Evolutionary conservation across 306 rosid genomes (phyloP), one percentile per base, ranked within the genome.

Genomic region (Acacia crassicarpa): DNA sequence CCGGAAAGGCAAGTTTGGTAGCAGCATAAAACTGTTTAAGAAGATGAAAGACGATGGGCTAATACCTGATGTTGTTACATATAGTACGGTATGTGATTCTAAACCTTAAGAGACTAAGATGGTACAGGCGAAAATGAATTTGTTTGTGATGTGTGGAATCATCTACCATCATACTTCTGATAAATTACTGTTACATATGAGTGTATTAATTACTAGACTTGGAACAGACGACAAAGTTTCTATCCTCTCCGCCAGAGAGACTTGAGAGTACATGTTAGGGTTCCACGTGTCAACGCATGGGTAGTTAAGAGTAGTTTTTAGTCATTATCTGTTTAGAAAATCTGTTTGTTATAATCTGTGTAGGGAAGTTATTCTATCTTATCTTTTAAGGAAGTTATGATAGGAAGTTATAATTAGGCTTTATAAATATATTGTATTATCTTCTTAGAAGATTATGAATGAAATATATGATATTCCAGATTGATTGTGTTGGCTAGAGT

Each of bases 21-120:
- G 86, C 35, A 81, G 95, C 82, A 58, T 91, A 3, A 90, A 83
- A 79, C 81, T 95, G 85, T 91, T 91, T 88, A 77, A 80, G 62
- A 88, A 89, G 88, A 95, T 95, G 99, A 90, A 91, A 88, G 83
- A 81, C 56, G 90, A 93, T 72, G 97, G 95, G 77, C 83, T 91
- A 43, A 85, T 75, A 53, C 95, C 97, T 9, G 97, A 93, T 91
- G 83, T 71, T 80, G 89, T 95, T 71, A 93, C 99, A n/a, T 93
- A 93, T 83, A 95, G 93, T 85, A 90, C 90, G 79, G 99, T 95
- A 91, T 86, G 92, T 22, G 59, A 65, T 72, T 70, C 54, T 83
- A 41, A 44, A 25, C 74, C 79, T 51, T 61, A 7, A 61, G 74
- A 48, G 17, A 11, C 81, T 48, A 27, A n/a, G 19, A 4, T 45